Evolutionary conservation across 2,329 filamentous ascomycete species (phyloP).

Genomic region (Capronia americana): DNA sequence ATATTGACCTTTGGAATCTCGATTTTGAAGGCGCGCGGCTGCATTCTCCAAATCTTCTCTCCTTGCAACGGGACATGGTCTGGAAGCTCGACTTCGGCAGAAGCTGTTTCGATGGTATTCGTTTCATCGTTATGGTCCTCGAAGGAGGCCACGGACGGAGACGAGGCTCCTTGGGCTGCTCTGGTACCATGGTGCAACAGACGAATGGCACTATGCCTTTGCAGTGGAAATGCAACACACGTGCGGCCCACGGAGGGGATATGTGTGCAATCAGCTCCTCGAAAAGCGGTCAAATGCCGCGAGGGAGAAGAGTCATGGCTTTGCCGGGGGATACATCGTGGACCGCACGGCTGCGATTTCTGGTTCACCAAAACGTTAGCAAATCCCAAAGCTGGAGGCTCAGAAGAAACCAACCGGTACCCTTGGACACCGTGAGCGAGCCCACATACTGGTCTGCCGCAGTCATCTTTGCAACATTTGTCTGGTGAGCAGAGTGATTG

Average conservation of each 20-base stretch:
- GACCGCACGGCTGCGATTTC: constrained; percentile 15
- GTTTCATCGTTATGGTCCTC: not conserved
- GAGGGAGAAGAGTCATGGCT: constrained; percentile 1
- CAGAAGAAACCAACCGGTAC: constrained; percentile 2
- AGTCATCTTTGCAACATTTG: constrained; percentile 25
- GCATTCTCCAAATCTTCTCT: not conserved
- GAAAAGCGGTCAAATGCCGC: not conserved
- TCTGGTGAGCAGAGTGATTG: not conserved
- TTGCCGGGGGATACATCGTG: not conserved
- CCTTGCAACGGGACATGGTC: not conserved
- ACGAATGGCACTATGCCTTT: not conserved
- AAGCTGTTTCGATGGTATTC: not conserved
- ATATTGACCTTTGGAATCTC: constrained; percentile 21
- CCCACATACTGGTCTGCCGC: constrained; percentile 19
- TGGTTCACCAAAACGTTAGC: constrained; percentile 11
- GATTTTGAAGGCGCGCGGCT: constrained; percentile 18
- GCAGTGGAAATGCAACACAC: not conserved
- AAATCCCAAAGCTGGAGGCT: not conserved
- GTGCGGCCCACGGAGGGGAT: not conserved
- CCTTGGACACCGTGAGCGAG: constrained; percentile 15
- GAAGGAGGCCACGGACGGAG: not conserved
- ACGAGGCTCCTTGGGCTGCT: not conserved
- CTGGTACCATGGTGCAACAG: constrained; percentile 1
- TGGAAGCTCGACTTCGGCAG: not conserved
- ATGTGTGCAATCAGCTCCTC: not conserved